Percentiles rank a stretch among this genome's conserved stretches.
Evolutionary conservation across 2,329 filamentous ascomycete species (phyloP).

Genomic region (Fusarium sp.): DNA sequence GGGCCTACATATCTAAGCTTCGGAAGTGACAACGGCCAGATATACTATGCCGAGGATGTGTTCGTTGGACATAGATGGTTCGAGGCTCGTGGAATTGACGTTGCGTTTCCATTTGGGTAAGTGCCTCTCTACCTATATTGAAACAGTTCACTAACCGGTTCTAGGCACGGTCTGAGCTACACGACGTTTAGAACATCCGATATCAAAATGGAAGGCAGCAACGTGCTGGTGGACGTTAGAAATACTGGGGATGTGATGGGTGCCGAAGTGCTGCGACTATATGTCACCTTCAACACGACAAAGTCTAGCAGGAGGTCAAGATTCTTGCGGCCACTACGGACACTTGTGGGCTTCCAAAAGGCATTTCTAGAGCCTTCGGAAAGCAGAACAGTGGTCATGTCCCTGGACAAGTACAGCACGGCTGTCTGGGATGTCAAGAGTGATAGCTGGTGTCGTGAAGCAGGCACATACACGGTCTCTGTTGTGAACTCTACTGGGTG

Average conservation of each 20-base stretch:
- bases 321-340: conserved; percentile 6
- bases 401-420: conserved; percentile 8
- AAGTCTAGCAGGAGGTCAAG: conserved; percentile 7
- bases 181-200: conserved; percentile 7
- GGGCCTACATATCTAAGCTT: conserved; percentile 16
- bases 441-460: conserved; percentile 10
- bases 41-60: conserved; percentile 25
- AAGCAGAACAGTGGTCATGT: background rate
- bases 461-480: conserved; percentile 8
- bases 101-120: conserved; percentile 26
- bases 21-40: conserved; percentile 16
- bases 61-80: conserved; percentile 32
- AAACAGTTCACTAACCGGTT: background rate
- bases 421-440: conserved; percentile 15
- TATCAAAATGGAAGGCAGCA: background rate
- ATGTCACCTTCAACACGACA: background rate
- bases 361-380: background rate
- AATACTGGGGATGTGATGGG: conserved; percentile 9
- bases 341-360: conserved; percentile 14
- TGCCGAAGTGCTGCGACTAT: conserved; percentile 21
- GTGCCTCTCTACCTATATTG: background rate
- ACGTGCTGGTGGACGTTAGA: background rate
- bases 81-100: conserved; percentile 6
- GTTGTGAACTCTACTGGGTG: background rate
- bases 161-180: conserved; percentile 23